A percentile compares a stretch with the other conserved stretches of the same genome.
Evolutionary conservation across 306 rosid genomes (phyloP).

Genomic region (Quercus ilex): DNA sequence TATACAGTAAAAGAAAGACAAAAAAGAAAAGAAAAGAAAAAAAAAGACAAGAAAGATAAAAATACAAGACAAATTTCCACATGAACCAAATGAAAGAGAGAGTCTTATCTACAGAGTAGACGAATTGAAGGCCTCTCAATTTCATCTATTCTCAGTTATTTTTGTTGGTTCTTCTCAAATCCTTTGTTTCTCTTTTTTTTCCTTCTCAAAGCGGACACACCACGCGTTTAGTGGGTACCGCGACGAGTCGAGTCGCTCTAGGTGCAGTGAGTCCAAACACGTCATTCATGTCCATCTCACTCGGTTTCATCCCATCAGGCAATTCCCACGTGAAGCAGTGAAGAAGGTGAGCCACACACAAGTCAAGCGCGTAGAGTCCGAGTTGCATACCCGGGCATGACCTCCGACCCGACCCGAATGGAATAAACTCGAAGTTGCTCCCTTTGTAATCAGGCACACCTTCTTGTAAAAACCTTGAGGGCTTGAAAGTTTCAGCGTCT

Average conservation of each 20-base stretch:
- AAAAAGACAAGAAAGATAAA: background rate
- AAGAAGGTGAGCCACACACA: slow-evolving; percentile 69
- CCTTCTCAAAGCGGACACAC: slow-evolving; percentile 32
- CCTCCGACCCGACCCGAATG: slow-evolving; percentile 91
- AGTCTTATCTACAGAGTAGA: slow-evolving; percentile 3
- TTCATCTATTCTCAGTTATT: background rate
- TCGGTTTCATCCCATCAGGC: slow-evolving; percentile 76
- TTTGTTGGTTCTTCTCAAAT: background rate
- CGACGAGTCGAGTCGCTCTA: slow-evolving; percentile 67
- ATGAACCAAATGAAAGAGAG: background rate
- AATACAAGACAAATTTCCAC: no score
- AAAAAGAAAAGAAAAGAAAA: background rate
- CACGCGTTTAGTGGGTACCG: slow-evolving; percentile 63
- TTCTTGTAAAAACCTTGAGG: slow-evolving; percentile 43
- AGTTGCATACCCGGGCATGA: slow-evolving; percentile 94
- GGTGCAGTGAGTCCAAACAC: slow-evolving; percentile 95
- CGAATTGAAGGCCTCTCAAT: background rate
- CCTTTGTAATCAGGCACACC: slow-evolving; percentile 77
- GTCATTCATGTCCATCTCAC: slow-evolving; percentile 73
- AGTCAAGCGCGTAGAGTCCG: slow-evolving; percentile 68
- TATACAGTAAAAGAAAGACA: background rate
- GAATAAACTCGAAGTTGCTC: slow-evolving; percentile 76
- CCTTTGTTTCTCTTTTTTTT: no score
- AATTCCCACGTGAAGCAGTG: slow-evolving; percentile 87
- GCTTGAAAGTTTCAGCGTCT: slow-evolving; percentile 54